Base-by-base conservation (phyloP, 192 early-diverging fungal genomes). In the Backusella parvicylindrica region DNA sequence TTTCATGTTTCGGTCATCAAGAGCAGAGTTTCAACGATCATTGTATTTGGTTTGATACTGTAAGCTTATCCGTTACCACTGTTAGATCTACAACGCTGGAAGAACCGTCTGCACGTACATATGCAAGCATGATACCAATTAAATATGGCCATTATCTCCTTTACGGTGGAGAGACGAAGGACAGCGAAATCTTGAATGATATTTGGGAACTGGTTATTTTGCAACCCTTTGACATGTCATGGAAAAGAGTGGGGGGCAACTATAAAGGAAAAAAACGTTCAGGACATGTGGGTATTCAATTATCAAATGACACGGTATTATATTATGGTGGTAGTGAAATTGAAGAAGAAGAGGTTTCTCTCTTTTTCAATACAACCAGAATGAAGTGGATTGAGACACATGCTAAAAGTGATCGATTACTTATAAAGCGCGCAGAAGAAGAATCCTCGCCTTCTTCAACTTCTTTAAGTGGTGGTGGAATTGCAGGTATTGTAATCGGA, bases 21-120 rank as follows among this genome's bases (percentile, higher is more conserved):
- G 9, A 38, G 38, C 33, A 68, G 9, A 23, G 5, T 13, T 35
- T 67, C n/a, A 38, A 38, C 23, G n/a, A 38, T 68, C 11, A 36
- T 36, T 68, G 66, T 21, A 68, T 35, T 3, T 68, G 66, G 66
- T 37, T 68, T 68, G 66, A 68, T 21, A 68, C 66, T 36, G 21
- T 12, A 2, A 36, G 26, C 12, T 28, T 60, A 60, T 60, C 53
- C n/a, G 12, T 60, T 23, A 60, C 11, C 26, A 60, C 26, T 12
- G 3, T 60, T 13, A 60, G 23, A 2, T 11, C 11, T 35, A 68
- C 36, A 23, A 68, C 0, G 2, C 18, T 3, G 9, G 21, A 23
- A 23, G 33, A 35, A 33, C 66, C 66, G 5, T 21, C 33, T 38
- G 32, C 35, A 37, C 66, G 66, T 15, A 68, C 4, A 68, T 68